Conservation (phyloP, 805 yeast genomes). For the Hanseniaspora meyeri region DNA sequence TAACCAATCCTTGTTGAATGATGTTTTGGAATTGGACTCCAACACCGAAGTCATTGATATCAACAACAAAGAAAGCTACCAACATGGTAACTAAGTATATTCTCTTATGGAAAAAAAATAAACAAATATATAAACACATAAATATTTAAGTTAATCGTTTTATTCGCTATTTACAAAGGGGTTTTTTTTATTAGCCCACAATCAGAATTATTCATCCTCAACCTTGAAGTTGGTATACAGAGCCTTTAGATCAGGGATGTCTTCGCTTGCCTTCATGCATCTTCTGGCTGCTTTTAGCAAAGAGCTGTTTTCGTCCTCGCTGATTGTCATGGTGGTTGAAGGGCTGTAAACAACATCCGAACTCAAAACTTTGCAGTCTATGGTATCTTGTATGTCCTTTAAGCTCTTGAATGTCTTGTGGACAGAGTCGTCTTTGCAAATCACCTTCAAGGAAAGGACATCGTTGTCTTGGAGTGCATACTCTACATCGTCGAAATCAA, state of each 20-base stretch:
- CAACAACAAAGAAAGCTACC: constrained; percentile 1
- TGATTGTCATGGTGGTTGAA: constrained; percentile 40
- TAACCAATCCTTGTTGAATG: constrained; percentile 26
- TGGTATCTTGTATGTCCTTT: constrained; percentile 36
- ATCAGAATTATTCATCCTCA: neutral
- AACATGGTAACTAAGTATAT: neutral
- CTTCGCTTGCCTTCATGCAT: constrained; percentile 52
- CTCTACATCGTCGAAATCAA: constrained; percentile 10
- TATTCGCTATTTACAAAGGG: neutral
- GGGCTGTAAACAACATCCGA: constrained; percentile 60
- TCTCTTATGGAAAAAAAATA: neutral
- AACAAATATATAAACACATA: neutral
- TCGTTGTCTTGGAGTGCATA: constrained; percentile 1
- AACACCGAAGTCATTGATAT: constrained; percentile 10
- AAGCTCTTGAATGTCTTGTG: constrained; percentile 39
- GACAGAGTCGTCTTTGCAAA: neutral
- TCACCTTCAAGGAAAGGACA: neutral
- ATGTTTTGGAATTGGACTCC: constrained; percentile 16
- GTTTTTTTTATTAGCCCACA: too few relatives aligned
- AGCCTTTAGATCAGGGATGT: constrained; percentile 72
- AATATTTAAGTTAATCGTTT: neutral
- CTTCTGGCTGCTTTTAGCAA: constrained; percentile 41
- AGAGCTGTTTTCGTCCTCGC: constrained; percentile 37
- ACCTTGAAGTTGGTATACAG: constrained; percentile 57
- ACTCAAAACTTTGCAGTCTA: constrained; percentile 47